phyloP scores from a whole-genome alignment of 768 basidiomycete species.

The Cyathus striatus region DNA sequence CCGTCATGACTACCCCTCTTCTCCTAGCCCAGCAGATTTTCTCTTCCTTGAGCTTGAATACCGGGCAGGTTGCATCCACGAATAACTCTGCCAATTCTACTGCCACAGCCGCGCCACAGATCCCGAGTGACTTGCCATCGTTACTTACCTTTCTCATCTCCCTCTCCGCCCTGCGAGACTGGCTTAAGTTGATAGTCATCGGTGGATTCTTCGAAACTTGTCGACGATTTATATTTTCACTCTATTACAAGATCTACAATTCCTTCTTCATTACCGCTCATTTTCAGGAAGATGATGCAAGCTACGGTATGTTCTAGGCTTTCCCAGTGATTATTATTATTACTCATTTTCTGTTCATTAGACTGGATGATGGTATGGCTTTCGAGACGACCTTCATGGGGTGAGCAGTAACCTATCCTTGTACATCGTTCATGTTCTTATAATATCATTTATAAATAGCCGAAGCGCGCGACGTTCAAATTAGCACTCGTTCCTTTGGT shows the following conservation, averaged over 20 bases:
- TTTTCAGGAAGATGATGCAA: conserved; percentile 54
- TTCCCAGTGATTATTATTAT: conserved; percentile 2
- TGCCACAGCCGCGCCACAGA: conserved; percentile 3
- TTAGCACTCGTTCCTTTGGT: conserved; percentile 39
- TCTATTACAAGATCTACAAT: conserved; percentile 39
- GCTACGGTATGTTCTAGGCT: conserved; percentile 39
- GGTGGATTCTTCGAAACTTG: conserved; percentile 58
- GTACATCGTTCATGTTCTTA: conserved; percentile 7
- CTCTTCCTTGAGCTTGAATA: conserved; percentile 8
- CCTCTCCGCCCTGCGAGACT: conserved; percentile 52
- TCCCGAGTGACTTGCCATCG: conserved; percentile 20
- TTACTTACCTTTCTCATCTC: conserved; percentile 43
- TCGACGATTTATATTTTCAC: conserved; percentile 37
- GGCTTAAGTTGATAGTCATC: conserved; percentile 57
- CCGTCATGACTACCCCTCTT: conserved; percentile 18
- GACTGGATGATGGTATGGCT: conserved; percentile 75
- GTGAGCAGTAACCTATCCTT: conserved; percentile 21
- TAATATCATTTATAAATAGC: conserved; percentile 13
- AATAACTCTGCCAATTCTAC: conserved; percentile 7
- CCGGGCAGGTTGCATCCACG: background rate
- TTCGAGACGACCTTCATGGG: conserved; percentile 56
- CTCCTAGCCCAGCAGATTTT: conserved; percentile 16
- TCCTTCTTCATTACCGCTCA: conserved; percentile 60
- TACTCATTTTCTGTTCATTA: conserved; percentile 14
- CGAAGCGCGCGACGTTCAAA: conserved; percentile 43